Conservation (phyloP, 345 rosid genomes). For the Populus pruinosa region DNA sequence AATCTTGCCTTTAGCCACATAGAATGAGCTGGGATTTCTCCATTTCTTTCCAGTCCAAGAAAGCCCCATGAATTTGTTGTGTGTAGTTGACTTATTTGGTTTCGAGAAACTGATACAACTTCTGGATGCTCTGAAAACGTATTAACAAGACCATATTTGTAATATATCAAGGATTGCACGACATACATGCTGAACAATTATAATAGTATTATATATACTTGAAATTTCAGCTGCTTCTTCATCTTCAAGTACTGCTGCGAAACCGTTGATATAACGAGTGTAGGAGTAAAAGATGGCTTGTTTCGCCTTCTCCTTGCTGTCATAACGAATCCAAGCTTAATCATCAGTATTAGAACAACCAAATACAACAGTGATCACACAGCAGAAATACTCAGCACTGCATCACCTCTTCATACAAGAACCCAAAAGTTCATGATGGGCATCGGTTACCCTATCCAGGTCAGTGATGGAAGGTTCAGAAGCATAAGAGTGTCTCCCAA, state of each 20-base stretch:
- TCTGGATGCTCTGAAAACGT: conserved; percentile 4
- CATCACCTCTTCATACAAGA: conserved; percentile 19
- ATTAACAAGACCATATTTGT: too few species aligned
- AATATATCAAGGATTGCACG: not conserved
- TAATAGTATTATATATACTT: not conserved
- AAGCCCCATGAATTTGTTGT: conserved; percentile 33
- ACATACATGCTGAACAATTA: too few species aligned
- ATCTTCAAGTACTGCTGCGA: conserved; percentile 27
- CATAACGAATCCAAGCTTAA: too few species aligned
- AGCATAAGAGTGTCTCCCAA: conserved; percentile 9
- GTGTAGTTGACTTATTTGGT: conserved; percentile 15
- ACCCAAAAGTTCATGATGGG: conserved; percentile 11
- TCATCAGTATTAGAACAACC: too few species aligned
- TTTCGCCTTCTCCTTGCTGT: conserved; percentile 16
- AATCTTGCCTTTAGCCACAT: conserved; percentile 16
- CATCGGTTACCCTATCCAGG: not conserved
- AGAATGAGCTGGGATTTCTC: conserved; percentile 2
- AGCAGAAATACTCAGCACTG: too few species aligned
- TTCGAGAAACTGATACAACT: conserved; percentile 20
- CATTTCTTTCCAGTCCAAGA: conserved; percentile 22
- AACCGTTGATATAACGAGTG: conserved; percentile 21
- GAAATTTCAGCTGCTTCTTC: conserved; percentile 8
- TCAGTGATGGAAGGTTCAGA: not conserved
- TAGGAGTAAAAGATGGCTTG: conserved; percentile 23
- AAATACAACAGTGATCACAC: too few species aligned